Conservation (phyloP, 306 rosid species). For the Amphicarpaea edgeworthii region DNA sequence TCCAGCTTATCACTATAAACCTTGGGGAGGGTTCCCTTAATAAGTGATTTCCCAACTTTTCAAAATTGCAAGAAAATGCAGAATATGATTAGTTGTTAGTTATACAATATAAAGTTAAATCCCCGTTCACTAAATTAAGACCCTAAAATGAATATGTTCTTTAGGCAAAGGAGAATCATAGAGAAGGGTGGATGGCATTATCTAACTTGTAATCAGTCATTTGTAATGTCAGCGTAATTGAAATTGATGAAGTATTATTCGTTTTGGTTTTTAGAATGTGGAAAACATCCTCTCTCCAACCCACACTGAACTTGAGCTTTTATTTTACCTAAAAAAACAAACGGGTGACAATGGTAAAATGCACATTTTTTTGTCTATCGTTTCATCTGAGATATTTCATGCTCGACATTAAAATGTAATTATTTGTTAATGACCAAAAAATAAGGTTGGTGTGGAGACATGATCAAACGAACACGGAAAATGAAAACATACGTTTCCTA, state of each 20-base stretch:
- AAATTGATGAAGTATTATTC: background rate
- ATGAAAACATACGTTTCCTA: background rate
- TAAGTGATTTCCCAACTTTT: background rate
- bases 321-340: background rate
- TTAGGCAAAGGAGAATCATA: too few relatives aligned
- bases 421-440: background rate
- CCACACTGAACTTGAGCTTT: background rate
- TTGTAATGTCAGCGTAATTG: background rate
- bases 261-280: background rate
- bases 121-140: too few relatives aligned
- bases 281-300: background rate
- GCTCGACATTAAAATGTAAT: background rate
- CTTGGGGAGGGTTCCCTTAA: background rate
- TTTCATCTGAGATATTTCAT: too few relatives aligned
- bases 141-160: too few relatives aligned
- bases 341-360: too few relatives aligned
- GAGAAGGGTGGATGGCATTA: too few relatives aligned
- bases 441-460: background rate
- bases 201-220: background rate
- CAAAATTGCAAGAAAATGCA: background rate
- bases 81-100: background rate
- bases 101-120: background rate
- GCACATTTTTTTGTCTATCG: background rate
- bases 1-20: background rate
- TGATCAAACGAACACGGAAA: background rate